These are phyloP conservation scores for Actinomortierella ambigua DNA, from an alignment of 371 early-diverging fungal species.

Conservation along the genomic window DNA sequence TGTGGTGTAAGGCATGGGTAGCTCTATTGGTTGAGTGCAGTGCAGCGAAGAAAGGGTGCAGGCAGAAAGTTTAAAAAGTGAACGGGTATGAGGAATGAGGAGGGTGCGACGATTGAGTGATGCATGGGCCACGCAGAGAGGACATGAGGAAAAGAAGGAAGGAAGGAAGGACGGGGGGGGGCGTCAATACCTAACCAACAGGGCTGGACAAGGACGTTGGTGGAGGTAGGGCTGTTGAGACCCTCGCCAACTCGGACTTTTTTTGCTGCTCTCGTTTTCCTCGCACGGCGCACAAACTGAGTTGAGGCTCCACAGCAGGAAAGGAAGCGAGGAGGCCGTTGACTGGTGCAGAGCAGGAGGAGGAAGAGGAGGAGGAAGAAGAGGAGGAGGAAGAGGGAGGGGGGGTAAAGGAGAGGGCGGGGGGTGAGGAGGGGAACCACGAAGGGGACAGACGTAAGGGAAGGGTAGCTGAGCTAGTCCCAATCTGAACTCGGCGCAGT, in stretches of 20 bases:
- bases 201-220: no score
- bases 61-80: neutral
- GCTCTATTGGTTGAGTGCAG: constrained; percentile 22
- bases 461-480: neutral
- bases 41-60: neutral
- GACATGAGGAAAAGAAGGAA: neutral
- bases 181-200: no score
- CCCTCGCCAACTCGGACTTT: no score
- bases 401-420: neutral
- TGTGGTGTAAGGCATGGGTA: no score
- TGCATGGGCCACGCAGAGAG: no score
- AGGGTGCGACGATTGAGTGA: no score
- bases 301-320: neutral
- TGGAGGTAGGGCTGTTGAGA: no score
- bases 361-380: neutral
- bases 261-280: no score
- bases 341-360: neutral
- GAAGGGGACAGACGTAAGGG: no score
- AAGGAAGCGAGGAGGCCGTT: neutral
- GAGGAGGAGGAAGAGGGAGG: neutral
- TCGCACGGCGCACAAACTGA: no score
- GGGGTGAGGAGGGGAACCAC: no score
- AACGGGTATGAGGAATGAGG: neutral
- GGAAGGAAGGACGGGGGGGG: neutral
- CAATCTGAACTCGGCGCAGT: no score